Evolutionary conservation across 768 basidiomycete genomes (phyloP), one percentile per base, ranked within the genome.

Genomic region (Boletus coccyginus): DNA sequence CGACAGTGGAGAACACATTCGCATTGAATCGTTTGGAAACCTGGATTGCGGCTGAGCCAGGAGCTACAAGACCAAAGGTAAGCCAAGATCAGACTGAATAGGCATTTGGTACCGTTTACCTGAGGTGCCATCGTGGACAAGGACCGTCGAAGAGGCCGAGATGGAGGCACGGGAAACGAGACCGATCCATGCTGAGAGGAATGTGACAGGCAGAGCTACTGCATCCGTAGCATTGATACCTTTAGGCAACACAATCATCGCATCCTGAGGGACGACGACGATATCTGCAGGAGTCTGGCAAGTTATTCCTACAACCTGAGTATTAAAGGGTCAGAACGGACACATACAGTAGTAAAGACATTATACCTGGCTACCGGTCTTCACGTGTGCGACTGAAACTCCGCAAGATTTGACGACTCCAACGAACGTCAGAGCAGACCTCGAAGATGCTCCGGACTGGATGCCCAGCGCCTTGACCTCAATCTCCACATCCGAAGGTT

Each of bases 121-220:
- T n/a, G n/a, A n/a, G n/a, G n/a, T n/a, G n/a, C n/a, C n/a, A n/a
- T n/a, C n/a, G n/a, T n/a, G n/a, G n/a, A n/a, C n/a, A n/a, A n/a
- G n/a, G n/a, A n/a, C n/a, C n/a, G n/a, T n/a, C n/a, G n/a, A n/a
- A n/a, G n/a, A n/a, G 7, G 66, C 41, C 1, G 60, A 58, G 41
- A 70, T 56, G 13, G 56, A 50, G 40, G 55, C 63, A n/a, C 60
- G 62, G 3, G 42, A 44, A 16, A 64, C 59, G 29, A 70, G 57
- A 42, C 69, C 69, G 13, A 67, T 61, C 69, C 69, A 70, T 12
- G 69, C 55, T 5, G 69, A 43, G 21, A 69, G 62, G 59, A 70
- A 62, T 1, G 61, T 51, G 38, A 53, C 21, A 33, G 69, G 55
- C 5, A 70, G 38, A 33, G 62, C 56, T 16, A 63, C 69, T 4